phyloP scores from a whole-genome alignment of 73 alveolate species.

The Uronychia binucleata region DNA sequence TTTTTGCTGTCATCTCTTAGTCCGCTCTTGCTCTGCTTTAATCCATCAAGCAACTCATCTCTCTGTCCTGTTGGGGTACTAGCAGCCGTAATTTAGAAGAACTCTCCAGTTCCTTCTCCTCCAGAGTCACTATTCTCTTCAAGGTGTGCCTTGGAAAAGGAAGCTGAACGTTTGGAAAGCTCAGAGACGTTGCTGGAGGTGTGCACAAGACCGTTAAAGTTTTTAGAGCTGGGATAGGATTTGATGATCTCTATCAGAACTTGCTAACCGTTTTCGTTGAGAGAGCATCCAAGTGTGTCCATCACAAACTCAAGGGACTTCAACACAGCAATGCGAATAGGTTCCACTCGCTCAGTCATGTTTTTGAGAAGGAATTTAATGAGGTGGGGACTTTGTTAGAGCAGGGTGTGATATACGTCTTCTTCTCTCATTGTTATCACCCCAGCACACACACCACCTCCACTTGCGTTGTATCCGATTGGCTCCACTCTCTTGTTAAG shows the following conservation, averaged over 20 bases:
- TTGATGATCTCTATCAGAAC: slow-evolving; percentile 7
- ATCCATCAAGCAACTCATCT: neutral
- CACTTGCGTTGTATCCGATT: slow-evolving; percentile 1
- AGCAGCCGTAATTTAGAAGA: neutral
- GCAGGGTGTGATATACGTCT: slow-evolving; percentile 22
- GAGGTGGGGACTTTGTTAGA: slow-evolving; percentile 53
- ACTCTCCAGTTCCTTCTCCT: neutral
- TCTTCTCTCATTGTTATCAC: slow-evolving; percentile 22
- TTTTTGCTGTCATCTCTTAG: neutral
- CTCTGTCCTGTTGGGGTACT: neutral
- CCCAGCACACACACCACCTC: slow-evolving; percentile 16
- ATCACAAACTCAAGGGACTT: slow-evolving; percentile 55
- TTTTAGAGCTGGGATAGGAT: neutral
- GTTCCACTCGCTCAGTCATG: slow-evolving; percentile 55
- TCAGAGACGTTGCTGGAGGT: neutral
- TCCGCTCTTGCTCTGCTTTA: neutral
- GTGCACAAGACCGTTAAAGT: neutral
- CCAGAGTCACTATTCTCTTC: neutral
- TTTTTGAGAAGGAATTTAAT: slow-evolving; percentile 44
- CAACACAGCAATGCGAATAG: slow-evolving; percentile 60
- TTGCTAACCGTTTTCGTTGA: slow-evolving; percentile 22
- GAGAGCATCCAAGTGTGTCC: slow-evolving; percentile 71
- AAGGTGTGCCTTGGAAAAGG: neutral
- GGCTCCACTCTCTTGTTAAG: neutral
- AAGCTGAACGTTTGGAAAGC: neutral